Evolutionary conservation across 139 green algal genomes (phyloP).

Genomic region (Chlamydomonas sp.): DNA sequence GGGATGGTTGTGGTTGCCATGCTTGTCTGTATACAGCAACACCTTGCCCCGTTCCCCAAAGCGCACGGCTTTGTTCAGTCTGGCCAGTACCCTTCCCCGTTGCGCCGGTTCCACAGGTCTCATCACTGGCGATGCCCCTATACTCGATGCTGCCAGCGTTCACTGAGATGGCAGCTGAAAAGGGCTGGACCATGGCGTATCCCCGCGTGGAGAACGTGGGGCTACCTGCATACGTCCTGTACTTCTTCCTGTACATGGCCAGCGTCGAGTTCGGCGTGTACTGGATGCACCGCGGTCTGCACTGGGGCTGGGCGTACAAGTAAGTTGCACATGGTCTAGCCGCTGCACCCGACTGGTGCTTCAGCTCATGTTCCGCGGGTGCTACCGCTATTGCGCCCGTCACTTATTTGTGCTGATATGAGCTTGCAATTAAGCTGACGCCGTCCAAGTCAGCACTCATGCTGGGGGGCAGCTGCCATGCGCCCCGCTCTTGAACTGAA

Average conservation of each 20-base stretch:
- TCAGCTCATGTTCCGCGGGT: too few species aligned
- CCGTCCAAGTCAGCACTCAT: too few species aligned
- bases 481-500: too few species aligned
- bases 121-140: constrained; percentile 81
- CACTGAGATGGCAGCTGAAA: constrained; percentile 82
- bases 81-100: constrained; percentile 36
- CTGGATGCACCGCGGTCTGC: constrained; percentile 93
- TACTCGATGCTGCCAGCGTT: constrained; percentile 87
- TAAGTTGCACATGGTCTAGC: constrained; percentile 4
- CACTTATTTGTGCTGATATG: too few species aligned
- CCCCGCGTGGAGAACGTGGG: constrained; percentile 79
- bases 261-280: constrained; percentile 96
- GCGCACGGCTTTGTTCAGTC: too few species aligned
- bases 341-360: too few species aligned
- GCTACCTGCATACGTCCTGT: constrained; percentile 68
- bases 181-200: constrained; percentile 88
- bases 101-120: constrained; percentile 72
- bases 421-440: too few species aligned
- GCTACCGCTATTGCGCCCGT: too few species aligned
- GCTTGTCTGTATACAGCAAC: not conserved
- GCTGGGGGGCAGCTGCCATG: too few species aligned
- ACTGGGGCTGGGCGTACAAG: constrained; percentile 82
- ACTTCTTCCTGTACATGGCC: constrained; percentile 90
- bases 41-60: not conserved
- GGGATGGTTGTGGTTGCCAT: not conserved